Base-by-base conservation (phyloP, 768 basidiomycete species). In the Coprinellus micaceus region DNA sequence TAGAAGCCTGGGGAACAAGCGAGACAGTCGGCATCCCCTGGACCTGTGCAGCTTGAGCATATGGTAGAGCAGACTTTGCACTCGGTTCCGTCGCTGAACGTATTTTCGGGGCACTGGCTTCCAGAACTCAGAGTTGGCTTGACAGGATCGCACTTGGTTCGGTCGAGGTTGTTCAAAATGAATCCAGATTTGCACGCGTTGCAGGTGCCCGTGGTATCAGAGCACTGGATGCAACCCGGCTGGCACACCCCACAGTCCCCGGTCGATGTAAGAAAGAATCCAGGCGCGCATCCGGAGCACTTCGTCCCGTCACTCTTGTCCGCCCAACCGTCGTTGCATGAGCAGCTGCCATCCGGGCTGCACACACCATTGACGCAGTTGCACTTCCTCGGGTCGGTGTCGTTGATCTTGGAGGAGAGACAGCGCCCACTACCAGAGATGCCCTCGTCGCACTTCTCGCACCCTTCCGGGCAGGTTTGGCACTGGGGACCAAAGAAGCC, bases 321-420 rank as follows among this genome's bases (percentile, higher is more conserved):
- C 0, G 81, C 81, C 82, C 89, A 95, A 0, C 93, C 93, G 0
- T 84, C 66, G 58, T 84, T 86, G 63, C 93, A 95, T 3, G 81
- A 70, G 57, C 91, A 92, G 57, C 82, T 80, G 0, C 88, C 85
- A 57, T 83, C 78, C 0, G 80, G 58, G 1, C 79, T 78, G 69
- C 92, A 95, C 29, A 82, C 72, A 6, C 92, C 92, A 63, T 91
- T 94, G 55, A 83, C 57, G 63, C 92, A 94, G 62, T 89, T 87
- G 69, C 92, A 94, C 17, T 77, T 77, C 30, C 81, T 78, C 1
- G 85, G 81, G 0, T 77, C 73, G 61, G 85, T 82, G 46, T 72
- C 37, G 7, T 43, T 67, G 21, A 79, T 65, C 51, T 82, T 77
- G 30, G 80, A 68, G 22, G 74, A 65, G 46, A 89, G 73, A 67